Base-by-base conservation (phyloP, 2,329 filamentous ascomycete species). In the Aspergillus sp. region DNA sequence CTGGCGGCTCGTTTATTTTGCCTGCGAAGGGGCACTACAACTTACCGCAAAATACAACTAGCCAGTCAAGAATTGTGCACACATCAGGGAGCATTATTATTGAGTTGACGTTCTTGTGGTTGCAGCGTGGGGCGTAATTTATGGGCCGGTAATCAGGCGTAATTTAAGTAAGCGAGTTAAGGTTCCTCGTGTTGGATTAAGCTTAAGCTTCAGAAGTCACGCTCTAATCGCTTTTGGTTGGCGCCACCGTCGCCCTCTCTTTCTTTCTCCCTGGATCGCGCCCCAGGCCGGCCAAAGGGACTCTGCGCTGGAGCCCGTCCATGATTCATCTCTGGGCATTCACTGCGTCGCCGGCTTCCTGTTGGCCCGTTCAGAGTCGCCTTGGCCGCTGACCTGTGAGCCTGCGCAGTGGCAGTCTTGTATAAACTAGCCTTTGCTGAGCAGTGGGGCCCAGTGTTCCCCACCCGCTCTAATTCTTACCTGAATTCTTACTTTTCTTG, bases 161-260 rank as follows among this genome's bases (percentile, higher is more conserved):
- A 72, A 71, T 68, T 30, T 70, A 68, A 71, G 49, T 48, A 34
- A 48, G 27, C 8, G 20, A 51, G 69, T 71, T 71, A 72, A 70
- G 68, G 66, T 72, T 72, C 72, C 72, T 74, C 72, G 73, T 74
- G 73, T 75, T 68, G 71, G 72, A 74, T 76, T 76, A 75, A 75
- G 73, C 73, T 76, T 76, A 75, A 75, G 72, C 71, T 75, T 71
- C 70, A 64, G 61, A 63, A 67, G 70, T 54, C 40, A 40, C 65
- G 66, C 70, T 69, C 71, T 71, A 74, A 69, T 66, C 65, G 64
- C 51, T 62, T 66, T 68, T 60, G 55, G 57, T 60, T 11, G 24
- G 40, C 59, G 60, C 61, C 56, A 61, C 61, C 24, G 6, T 34
- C 27, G 45, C 27, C 19, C 45, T 47, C 19, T 33, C 45, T 48